Conservation (phyloP, 768 basidiomycete species). For the Brasilioporus rufonigricans region DNA sequence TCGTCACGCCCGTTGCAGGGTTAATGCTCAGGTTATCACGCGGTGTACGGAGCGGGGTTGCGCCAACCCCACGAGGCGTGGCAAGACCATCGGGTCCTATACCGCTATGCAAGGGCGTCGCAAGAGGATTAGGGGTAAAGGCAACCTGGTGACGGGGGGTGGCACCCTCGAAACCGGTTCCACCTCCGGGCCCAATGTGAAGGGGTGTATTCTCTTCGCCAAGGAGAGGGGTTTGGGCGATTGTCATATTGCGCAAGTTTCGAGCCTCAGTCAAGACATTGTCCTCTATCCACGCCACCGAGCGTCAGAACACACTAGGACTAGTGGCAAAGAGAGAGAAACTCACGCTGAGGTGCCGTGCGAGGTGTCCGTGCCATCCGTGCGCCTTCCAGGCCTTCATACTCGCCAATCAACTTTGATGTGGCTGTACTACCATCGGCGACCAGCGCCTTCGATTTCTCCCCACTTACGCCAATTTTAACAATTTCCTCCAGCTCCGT, state of each 20-base stretch:
- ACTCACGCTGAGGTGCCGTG: constrained; percentile 90
- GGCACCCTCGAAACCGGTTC: constrained; percentile 92
- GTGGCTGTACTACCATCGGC: constrained; percentile 81
- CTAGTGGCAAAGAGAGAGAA: not conserved
- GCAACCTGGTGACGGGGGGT: constrained; percentile 90
- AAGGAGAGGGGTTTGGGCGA: constrained; percentile 88
- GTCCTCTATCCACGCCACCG: constrained; percentile 62
- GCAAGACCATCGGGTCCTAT: constrained; percentile 44
- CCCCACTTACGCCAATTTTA: constrained; percentile 93
- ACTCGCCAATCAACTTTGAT: constrained; percentile 85
- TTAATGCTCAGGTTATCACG: constrained; percentile 93
- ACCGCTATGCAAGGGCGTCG: constrained; percentile 68
- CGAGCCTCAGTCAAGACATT: constrained; percentile 93
- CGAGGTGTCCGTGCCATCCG: constrained; percentile 92
- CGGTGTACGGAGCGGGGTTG: constrained; percentile 93
- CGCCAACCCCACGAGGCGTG: constrained; percentile 56
- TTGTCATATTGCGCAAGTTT: constrained; percentile 92
- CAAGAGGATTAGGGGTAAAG: constrained; percentile 95
- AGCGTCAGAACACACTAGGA: constrained; percentile 8
- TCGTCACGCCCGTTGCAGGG: constrained; percentile 54
- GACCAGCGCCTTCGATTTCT: constrained; percentile 84
- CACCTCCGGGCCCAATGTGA: constrained; percentile 67
- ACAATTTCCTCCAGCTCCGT: constrained; percentile 95
- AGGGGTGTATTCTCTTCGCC: constrained; percentile 98
- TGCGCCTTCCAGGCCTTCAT: constrained; percentile 85